Conservation (phyloP, 2,329 filamentous ascomycete genomes). For the Alternaria sp. region DNA sequence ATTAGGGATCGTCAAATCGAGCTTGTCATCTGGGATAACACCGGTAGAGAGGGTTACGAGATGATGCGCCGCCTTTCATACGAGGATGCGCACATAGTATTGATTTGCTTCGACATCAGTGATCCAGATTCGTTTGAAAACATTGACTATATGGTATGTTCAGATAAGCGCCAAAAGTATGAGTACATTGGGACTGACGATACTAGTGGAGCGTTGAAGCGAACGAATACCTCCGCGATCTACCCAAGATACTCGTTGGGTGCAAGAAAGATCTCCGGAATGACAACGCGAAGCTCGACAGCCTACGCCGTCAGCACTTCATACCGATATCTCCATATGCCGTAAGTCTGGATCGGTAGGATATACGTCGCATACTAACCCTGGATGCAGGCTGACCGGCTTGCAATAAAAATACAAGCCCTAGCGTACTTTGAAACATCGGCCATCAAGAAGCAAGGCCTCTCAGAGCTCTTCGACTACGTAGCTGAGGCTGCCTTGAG, state of each 20-base stretch:
- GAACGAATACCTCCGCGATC: slow-evolving; percentile 11
- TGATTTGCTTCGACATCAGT: slow-evolving; percentile 29
- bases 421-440: slow-evolving; percentile 31
- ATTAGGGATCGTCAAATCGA: slow-evolving; percentile 12
- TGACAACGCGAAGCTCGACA: not conserved
- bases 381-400: slow-evolving; percentile 17
- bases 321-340: not conserved
- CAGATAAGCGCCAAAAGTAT: not conserved
- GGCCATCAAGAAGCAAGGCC: slow-evolving; percentile 13
- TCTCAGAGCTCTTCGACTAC: slow-evolving; percentile 25
- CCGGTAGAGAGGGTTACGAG: slow-evolving; percentile 3
- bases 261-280: slow-evolving; percentile 24
- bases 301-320: not conserved
- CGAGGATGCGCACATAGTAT: slow-evolving; percentile 12
- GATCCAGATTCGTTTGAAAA: slow-evolving; percentile 20
- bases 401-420: slow-evolving; percentile 22
- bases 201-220: slow-evolving; percentile 24
- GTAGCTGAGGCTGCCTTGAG: slow-evolving; percentile 10
- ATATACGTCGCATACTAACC: not conserved
- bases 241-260: slow-evolving; percentile 28
- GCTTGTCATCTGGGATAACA: slow-evolving; percentile 15
- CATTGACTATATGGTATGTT: slow-evolving; percentile 17
- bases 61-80: slow-evolving; percentile 12
- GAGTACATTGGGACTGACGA: not conserved
- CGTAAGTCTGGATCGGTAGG: not conserved